Conservation (phyloP, 345 rosid genomes). For the Linum trigynum region DNA sequence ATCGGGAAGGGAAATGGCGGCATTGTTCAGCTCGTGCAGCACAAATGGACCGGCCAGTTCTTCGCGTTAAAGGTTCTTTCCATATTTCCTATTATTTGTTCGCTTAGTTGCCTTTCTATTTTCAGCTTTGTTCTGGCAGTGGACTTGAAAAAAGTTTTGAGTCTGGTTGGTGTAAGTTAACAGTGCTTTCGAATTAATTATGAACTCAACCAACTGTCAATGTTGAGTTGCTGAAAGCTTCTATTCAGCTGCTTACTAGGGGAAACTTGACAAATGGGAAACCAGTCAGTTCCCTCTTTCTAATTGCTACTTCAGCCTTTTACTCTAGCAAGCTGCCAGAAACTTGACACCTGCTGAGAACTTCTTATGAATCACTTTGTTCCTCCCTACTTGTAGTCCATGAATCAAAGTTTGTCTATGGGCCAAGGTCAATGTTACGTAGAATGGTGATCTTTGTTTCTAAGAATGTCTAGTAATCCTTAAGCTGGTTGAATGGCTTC, state of each 20-base stretch:
- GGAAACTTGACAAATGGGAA: background rate
- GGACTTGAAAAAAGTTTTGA: background rate
- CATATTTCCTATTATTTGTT: background rate
- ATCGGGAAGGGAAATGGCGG: conserved; percentile 96
- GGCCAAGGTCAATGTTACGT: too few species aligned
- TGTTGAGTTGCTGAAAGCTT: background rate
- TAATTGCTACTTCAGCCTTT: background rate
- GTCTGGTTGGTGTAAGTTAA: background rate
- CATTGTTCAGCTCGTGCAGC: conserved; percentile 86
- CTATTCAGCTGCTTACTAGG: background rate
- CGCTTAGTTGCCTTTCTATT: background rate
- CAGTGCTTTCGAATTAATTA: background rate
- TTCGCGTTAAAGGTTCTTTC: conserved; percentile 72
- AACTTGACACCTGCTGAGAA: background rate
- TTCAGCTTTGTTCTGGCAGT: background rate
- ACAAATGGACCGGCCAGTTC: conserved; percentile 87
- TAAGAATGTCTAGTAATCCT: background rate
- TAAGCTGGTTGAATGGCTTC: background rate
- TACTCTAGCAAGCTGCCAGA: background rate
- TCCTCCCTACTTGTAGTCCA: too few species aligned
- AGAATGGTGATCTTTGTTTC: background rate
- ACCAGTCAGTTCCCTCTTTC: background rate
- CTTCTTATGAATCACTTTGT: too few species aligned
- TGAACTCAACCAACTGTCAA: background rate
- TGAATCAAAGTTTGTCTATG: too few species aligned